Base-by-base conservation (phyloP, 208 protist genomes). In the Trypanosoma scelopori region DNA sequence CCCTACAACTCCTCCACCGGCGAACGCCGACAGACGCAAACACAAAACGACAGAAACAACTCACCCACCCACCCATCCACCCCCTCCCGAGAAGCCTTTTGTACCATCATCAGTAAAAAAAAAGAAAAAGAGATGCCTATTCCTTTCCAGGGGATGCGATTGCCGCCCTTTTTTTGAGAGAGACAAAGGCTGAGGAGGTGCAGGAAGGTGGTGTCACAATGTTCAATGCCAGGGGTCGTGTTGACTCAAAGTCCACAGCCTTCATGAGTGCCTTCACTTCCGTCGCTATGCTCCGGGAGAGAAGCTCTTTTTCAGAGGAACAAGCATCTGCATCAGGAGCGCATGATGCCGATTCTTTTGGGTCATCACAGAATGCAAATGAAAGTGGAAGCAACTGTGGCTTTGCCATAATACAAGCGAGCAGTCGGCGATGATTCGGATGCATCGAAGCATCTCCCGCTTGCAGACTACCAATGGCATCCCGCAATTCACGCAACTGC, bases 231-330 rank as follows among this genome's bases (percentile, higher is more conserved):
- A 71, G 32, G 27, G 65, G 65, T 18, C 65, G 56, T 16, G 65
- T 71, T 22, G 57, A 58, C 35, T 71, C 65, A 62, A 71, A 71
- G 39, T 71, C 65, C 9, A 71, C 32, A 15, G 55, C 46, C n/a
- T 50, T 49, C 65, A 71, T 71, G 23, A 65, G 43, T 13, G 46
- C 49, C 37, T 56, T 55, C 23, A 71, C 65, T 25, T 71, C 65
- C 16, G 28, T n/a, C 4, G 32, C 18, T 22, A 58, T 41, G 4
- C 13, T 15, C 15, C 46, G 42, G 5, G 64, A 61, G 28, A 42
- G 6, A 9, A 25, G 18, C 22, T 37, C 48, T 23, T 43, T 43
- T 23, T 25, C 41, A 6, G 23, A n/a, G 2, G 23, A n/a, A 22
- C 49, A 27, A 6, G 35, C 11, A 28, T 58, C 35, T n/a, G 1